Conservation (phyloP, 2,329 filamentous ascomycete genomes). For the Alternaria alternata region DNA sequence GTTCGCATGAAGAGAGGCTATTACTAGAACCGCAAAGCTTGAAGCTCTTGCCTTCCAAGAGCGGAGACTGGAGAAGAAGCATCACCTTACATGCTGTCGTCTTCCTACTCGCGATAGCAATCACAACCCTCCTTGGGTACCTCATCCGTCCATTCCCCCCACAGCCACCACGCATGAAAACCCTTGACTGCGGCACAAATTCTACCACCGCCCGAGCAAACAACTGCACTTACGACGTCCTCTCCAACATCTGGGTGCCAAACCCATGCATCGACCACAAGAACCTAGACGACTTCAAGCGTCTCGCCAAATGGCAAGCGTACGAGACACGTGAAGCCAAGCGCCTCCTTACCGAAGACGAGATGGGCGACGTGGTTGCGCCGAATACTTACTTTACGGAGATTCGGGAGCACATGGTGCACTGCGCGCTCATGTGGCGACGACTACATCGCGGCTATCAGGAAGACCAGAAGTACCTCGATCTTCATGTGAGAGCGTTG, state of each 20-base stretch:
- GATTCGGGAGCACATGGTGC: constrained; percentile 14
- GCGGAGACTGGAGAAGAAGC: neutral
- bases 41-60: neutral
- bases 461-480: neutral
- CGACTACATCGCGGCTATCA: constrained; percentile 9
- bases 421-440: constrained; percentile 12
- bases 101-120: neutral
- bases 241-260: constrained; percentile 13
- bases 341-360: constrained; percentile 10
- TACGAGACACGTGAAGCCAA: neutral
- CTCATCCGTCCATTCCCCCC: neutral
- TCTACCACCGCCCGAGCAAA: constrained; percentile 1
- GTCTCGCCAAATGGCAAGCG: neutral
- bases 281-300: constrained; percentile 9
- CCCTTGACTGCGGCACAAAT: constrained; percentile 10
- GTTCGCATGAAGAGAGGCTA: neutral
- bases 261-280: constrained; percentile 3
- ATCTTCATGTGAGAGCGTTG: neutral
- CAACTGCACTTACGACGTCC: constrained; percentile 12
- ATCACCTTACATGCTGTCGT: neutral
- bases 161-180: constrained; percentile 1
- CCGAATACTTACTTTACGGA: constrained; percentile 13
- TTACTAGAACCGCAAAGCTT: neutral
- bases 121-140: constrained; percentile 1
- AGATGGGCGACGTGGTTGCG: constrained; percentile 12